phyloP scores from a whole-genome alignment of 352 stramenopile genomes.

The Phytophthora fragariaefolia region DNA sequence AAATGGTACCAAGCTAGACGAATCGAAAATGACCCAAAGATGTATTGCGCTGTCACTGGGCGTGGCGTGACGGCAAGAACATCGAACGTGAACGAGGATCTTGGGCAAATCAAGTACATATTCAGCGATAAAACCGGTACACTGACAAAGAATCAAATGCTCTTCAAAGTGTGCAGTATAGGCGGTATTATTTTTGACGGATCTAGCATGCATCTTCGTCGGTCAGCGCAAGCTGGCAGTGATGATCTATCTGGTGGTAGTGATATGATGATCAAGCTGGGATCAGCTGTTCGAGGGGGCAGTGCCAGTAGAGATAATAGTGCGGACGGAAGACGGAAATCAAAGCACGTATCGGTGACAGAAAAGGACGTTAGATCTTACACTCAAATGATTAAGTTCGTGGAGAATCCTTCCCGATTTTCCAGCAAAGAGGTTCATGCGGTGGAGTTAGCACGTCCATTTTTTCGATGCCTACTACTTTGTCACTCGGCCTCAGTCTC shows the following conservation, averaged over 20 bases:
- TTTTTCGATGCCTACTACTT: constrained; percentile 83
- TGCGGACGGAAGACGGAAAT: constrained; percentile 27
- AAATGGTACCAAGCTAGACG: constrained; percentile 95
- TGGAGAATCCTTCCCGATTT: constrained; percentile 61
- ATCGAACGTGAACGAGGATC: constrained; percentile 95
- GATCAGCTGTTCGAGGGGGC: constrained; percentile 4
- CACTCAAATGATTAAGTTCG: constrained; percentile 70
- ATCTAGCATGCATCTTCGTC: constrained; percentile 61
- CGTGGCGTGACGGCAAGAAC: constrained; percentile 87
- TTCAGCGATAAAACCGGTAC: constrained; percentile 99
- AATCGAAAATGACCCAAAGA: constrained; percentile 88
- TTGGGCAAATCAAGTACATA: constrained; percentile 99
- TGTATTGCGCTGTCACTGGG: constrained; percentile 58
- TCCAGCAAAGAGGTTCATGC: constrained; percentile 58
- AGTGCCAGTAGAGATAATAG: constrained; percentile 22
- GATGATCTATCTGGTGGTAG: constrained; percentile 22
- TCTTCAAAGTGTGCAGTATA: constrained; percentile 95
- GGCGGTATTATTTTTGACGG: constrained; percentile 91
- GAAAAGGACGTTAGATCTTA: constrained; percentile 80
- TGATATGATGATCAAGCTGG: constrained; percentile 37
- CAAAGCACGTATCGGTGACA: constrained; percentile 54
- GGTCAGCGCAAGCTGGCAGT: constrained; percentile 39
- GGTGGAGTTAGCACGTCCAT: constrained; percentile 68
- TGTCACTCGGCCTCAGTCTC: constrained; percentile 81
- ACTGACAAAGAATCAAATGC: constrained; percentile 99